Evolutionary conservation across 1,139 yeast species (phyloP).

Genomic region (Candida tetrigidarum): DNA sequence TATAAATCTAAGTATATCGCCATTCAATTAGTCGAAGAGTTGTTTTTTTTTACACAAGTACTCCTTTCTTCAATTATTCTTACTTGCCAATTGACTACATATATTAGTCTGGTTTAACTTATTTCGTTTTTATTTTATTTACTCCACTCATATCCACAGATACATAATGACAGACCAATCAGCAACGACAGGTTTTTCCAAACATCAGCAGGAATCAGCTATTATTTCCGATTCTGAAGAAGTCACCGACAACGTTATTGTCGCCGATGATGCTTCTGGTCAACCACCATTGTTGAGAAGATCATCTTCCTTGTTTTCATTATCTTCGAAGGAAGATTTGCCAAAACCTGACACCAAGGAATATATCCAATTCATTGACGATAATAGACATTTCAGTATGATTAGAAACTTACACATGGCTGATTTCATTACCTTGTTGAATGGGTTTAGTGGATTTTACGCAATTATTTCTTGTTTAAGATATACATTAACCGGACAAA

Average conservation of each 20-base stretch:
- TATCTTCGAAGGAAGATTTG: conserved; percentile 44
- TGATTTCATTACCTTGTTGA: conserved; percentile 89
- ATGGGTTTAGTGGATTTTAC: conserved; percentile 90
- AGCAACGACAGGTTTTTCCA: conserved; percentile 15
- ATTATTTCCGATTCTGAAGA: conserved; percentile 39
- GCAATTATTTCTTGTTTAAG: conserved; percentile 86
- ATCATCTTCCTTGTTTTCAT: conserved; percentile 47
- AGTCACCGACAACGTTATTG: conserved; percentile 19
- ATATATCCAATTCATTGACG: conserved; percentile 76
- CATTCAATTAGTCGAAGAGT: not conserved
- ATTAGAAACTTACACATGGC: conserved; percentile 89
- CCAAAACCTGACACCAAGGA: conserved; percentile 75
- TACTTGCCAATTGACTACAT: not conserved
- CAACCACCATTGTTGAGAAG: conserved; percentile 40
- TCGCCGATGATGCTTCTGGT: conserved; percentile 9
- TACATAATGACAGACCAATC: conserved; percentile 3
- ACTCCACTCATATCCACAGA: not conserved
- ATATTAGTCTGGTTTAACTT: not conserved
- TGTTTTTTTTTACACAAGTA: not conserved
- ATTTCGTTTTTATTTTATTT: not conserved
- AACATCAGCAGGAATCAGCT: conserved; percentile 33
- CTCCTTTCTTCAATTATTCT: no score
- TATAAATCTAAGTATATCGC: no score
- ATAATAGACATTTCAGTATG: conserved; percentile 77
- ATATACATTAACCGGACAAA: conserved; percentile 67